Percentiles rank a stretch among this genome's conserved stretches.
phyloP scores from a whole-genome alignment of 371 early-diverging fungal genomes.

The Amoeboaphelidium occidentale region DNA sequence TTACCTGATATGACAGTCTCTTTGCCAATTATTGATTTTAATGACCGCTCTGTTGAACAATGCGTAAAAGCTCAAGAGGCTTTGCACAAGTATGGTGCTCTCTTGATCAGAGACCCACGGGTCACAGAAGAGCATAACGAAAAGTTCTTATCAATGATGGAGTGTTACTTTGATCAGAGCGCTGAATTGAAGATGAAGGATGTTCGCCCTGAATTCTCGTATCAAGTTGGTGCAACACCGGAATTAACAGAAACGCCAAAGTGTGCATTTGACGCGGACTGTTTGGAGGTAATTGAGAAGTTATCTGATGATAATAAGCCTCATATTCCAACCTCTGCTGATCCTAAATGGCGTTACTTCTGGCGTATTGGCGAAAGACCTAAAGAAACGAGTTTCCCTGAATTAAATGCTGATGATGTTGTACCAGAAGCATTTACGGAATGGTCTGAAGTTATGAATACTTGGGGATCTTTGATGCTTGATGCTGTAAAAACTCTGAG shows the following conservation, averaged over 20 bases:
- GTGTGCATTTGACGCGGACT: conserved; percentile 29
- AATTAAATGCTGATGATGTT: conserved; percentile 30
- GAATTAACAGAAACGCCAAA: conserved; percentile 32
- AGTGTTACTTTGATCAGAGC: conserved; percentile 34
- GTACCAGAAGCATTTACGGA: conserved; percentile 23
- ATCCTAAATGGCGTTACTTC: conserved; percentile 46
- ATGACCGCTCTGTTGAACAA: not conserved
- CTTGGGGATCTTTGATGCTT: conserved; percentile 30
- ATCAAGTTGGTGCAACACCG: conserved; percentile 37
- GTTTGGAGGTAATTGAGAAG: conserved; percentile 21
- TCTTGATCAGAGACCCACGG: conserved; percentile 33
- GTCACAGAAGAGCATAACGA: conserved; percentile 25
- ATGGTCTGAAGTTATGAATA: conserved; percentile 28
- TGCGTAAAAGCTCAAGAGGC: conserved; percentile 10
- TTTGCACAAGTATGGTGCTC: conserved; percentile 29
- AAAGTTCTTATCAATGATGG: conserved; percentile 31
- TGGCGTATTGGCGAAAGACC: conserved; percentile 22
- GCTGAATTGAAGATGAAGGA: conserved; percentile 26
- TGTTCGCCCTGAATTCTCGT: conserved; percentile 25
- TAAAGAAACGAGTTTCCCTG: conserved; percentile 22
- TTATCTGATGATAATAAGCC: conserved; percentile 14
- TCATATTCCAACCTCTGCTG: conserved; percentile 17
- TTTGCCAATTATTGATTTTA: not conserved
- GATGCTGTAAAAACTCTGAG: conserved; percentile 20
- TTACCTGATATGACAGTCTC: no score